phyloP scores from a whole-genome alignment of 1,284 basidiomycete species.

The Porodaedalea pini region DNA sequence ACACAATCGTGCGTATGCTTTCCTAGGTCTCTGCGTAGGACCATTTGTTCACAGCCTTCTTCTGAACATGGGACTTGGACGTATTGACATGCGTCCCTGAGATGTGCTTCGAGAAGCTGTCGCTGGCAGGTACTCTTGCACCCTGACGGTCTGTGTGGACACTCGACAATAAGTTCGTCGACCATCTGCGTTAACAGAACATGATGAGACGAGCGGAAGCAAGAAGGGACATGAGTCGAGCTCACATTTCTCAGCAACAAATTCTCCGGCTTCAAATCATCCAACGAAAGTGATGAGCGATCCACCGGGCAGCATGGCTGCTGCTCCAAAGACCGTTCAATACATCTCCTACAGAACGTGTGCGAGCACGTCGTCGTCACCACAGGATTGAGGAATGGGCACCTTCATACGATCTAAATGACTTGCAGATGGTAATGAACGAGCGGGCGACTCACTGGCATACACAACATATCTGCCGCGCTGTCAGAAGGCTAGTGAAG shows the following conservation, averaged over 20 bases:
- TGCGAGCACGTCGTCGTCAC: conserved; percentile 74
- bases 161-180: conserved; percentile 78
- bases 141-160: conserved; percentile 54
- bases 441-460: conserved; percentile 53
- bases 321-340: conserved; percentile 59
- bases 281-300: conserved; percentile 53
- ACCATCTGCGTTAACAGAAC: conserved; percentile 56
- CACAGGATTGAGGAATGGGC: conserved; percentile 72
- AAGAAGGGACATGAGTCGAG: conserved; percentile 25
- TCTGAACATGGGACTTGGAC: conserved; percentile 53
- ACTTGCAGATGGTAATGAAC: conserved; percentile 5
- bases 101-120: conserved; percentile 61
- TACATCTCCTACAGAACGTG: conserved; percentile 80
- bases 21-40: conserved; percentile 45
- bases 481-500: background rate
- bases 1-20: conserved; percentile 35
- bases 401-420: conserved; percentile 35
- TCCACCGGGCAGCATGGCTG: conserved; percentile 80
- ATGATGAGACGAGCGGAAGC: conserved; percentile 8
- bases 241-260: conserved; percentile 72
- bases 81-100: conserved; percentile 59
- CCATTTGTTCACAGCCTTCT: conserved; percentile 40
- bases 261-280: conserved; percentile 57
- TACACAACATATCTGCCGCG: conserved; percentile 70
- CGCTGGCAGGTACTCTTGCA: conserved; percentile 68